phyloP scores from a whole-genome alignment of 495 filamentous ascomycete species.

The Amniculicola lignicola region DNA sequence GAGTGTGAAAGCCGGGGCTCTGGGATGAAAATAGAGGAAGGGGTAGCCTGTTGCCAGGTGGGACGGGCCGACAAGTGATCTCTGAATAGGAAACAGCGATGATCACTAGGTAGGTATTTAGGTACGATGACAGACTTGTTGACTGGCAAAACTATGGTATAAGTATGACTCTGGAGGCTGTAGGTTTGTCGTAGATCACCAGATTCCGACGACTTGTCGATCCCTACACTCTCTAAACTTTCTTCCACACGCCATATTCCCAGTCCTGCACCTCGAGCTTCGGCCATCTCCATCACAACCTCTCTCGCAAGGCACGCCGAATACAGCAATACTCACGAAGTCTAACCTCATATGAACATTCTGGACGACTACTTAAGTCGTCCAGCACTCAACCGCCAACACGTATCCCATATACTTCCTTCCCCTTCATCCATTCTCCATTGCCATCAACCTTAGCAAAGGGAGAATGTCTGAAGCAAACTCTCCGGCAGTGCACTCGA shows the following conservation, averaged over 20 bases:
- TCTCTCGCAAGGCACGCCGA: neutral
- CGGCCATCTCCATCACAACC: neutral
- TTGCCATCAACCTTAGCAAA: slow-evolving; percentile 25
- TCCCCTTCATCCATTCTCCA: slow-evolving; percentile 29
- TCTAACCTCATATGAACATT: slow-evolving; percentile 3
- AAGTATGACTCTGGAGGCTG: slow-evolving; percentile 6
- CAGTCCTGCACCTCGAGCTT: neutral
- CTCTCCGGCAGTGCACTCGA: slow-evolving; percentile 18
- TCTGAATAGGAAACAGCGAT: slow-evolving; percentile 3
- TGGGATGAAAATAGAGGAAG: slow-evolving; percentile 26
- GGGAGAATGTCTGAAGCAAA: neutral
- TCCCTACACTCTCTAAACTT: neutral
- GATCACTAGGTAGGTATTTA: slow-evolving; percentile 9
- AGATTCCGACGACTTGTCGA: slow-evolving; percentile 1
- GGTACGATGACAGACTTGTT: no score
- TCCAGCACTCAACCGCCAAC: slow-evolving; percentile 13
- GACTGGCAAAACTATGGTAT: slow-evolving; percentile 8
- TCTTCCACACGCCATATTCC: slow-evolving; percentile 1
- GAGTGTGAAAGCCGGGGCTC: slow-evolving; percentile 6
- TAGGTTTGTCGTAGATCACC: neutral
- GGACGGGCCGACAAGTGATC: slow-evolving; percentile 8
- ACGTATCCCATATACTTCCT: slow-evolving; percentile 33
- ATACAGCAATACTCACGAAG: slow-evolving; percentile 1
- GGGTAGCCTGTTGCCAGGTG: neutral
- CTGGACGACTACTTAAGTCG: slow-evolving; percentile 8